Evolutionary conservation across 768 basidiomycete genomes (phyloP), one percentile per base, ranked within the genome.

Genomic region (Termitomyces sp.): DNA sequence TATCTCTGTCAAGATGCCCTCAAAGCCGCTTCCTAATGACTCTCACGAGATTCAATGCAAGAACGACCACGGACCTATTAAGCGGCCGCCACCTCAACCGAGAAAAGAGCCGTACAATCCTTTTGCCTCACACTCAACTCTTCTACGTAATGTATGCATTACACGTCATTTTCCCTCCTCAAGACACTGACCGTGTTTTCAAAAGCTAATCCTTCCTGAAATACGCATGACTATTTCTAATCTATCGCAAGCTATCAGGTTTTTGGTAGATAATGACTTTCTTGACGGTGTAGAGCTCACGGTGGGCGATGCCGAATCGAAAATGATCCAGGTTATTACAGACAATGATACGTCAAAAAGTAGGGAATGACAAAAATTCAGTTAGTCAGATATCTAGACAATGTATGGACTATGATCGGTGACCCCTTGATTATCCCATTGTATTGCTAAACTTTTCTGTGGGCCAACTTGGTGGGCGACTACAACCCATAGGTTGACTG

Each of bases 181-280:
- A 18, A 48, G 16, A 24, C 18, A 53, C 51, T 66, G 46, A 64
- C 24, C 24, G 41, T 49, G 26, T 16, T 32, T 32, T 53, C 29
- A 64, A n/a, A n/a, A 94, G 91, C 74, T 97, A 13, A 78, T 97
- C 5, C 74, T 88, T 20, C 90, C 88, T 13, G 94, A 96, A 67
- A 94, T 96, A 39, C 84, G 88, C 29, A 79, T 90, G 61, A 95
- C 94, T 0, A 80, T 94, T 4, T 95, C 93, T 1, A 94, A 94
- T 69, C 78, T 98, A 5, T 94, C 94, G 0, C 95, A 98, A 69
- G 92, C 91, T 5, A 91, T 97, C 61, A 85, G 81, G 31, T 98
- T 97, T 70, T 70, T 96, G 18, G 93, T 92, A 1, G 89, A 90
- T 59, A 97, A 98, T 61, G 86, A 94, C 66, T 93, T 95, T 71